These are phyloP conservation scores for Lablab purpureus DNA, from an alignment of 306 rosid species.

Conservation along the genomic window DNA sequence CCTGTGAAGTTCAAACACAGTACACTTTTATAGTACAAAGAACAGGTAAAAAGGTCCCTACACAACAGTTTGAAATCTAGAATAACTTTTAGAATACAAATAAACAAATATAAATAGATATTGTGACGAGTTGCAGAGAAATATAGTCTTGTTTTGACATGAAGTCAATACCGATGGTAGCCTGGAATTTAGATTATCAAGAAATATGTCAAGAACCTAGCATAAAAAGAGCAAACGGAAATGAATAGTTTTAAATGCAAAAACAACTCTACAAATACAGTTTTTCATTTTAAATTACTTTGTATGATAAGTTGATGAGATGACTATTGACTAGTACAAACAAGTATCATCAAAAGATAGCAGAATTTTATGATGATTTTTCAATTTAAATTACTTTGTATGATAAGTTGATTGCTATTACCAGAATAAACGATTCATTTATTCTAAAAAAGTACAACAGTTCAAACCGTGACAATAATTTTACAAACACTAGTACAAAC, in stretches of 20 bases:
- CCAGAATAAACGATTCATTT: neutral
- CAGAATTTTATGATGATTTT: neutral
- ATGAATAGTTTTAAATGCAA: neutral
- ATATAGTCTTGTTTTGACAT: neutral
- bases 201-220: constrained; percentile 7
- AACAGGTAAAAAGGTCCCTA: neutral
- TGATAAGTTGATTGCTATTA: neutral
- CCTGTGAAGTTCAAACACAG: constrained; percentile 20
- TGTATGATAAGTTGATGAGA: constrained; percentile 1
- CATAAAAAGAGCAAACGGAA: neutral
- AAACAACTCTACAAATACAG: neutral
- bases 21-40: neutral
- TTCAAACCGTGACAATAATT: constrained; percentile 28
- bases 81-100: neutral
- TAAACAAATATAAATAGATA: neutral
- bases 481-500: constrained; percentile 6
- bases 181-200: constrained; percentile 19
- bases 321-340: neutral
- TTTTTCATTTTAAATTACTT: neutral
- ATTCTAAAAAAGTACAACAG: neutral
- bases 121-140: neutral
- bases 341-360: neutral
- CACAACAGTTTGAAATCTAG: neutral
- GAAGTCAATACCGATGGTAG: constrained; percentile 15
- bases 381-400: too few species aligned